Evolutionary conservation across 306 rosid species (phyloP).

Genomic region (Cicer pinnatifidum): DNA sequence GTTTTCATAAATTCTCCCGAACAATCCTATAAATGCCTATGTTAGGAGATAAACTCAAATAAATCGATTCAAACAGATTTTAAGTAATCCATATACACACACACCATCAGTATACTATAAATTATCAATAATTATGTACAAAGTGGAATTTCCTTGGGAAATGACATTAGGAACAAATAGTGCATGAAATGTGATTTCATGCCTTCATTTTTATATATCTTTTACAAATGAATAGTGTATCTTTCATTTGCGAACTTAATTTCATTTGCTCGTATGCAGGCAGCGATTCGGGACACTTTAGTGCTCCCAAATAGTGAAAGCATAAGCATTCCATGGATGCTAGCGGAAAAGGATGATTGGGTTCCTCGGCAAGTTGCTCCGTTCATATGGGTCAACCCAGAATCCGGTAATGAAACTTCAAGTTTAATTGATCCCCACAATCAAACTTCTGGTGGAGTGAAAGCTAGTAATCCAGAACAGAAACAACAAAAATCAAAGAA

Average conservation of each 20-base stretch:
- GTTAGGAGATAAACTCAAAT: background rate
- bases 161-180: background rate
- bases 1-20: background rate
- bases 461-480: conserved; percentile 49
- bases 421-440: conserved; percentile 44
- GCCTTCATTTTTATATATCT: conserved; percentile 7
- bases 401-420: conserved; percentile 52
- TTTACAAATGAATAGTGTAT: background rate
- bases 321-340: conserved; percentile 79
- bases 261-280: conserved; percentile 60
- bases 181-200: conserved; percentile 15
- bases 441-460: conserved; percentile 48
- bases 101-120: background rate
- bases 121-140: conserved; percentile 1
- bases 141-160: conserved; percentile 1
- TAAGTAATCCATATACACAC: background rate
- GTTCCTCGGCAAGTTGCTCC: conserved; percentile 76
- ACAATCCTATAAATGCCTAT: background rate
- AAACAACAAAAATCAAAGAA: conserved; percentile 40
- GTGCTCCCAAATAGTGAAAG: conserved; percentile 86
- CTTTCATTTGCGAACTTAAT: conserved; percentile 39
- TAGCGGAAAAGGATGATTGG: conserved; percentile 92
- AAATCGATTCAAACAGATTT: background rate
- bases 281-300: conserved; percentile 65
- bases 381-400: conserved; percentile 77